phyloP scores from a whole-genome alignment of 345 rosid genomes.

The Gossypium mustelinum region DNA sequence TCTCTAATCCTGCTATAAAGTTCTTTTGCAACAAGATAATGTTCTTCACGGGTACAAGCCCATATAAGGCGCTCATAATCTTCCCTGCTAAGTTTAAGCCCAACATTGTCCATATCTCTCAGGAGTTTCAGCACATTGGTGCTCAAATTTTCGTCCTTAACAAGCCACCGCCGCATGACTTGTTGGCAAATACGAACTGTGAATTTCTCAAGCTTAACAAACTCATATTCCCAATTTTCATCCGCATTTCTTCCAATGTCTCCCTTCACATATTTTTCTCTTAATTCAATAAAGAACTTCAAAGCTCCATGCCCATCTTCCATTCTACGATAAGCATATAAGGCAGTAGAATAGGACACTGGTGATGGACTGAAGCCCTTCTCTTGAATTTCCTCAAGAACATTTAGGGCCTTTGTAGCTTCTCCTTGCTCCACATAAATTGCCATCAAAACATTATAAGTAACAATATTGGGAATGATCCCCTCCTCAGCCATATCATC shows the following conservation, averaged over 20 bases:
- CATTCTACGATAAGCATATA: slow-evolving; percentile 68
- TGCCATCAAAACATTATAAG: slow-evolving; percentile 74
- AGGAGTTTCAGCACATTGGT: slow-evolving; percentile 63
- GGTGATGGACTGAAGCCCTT: slow-evolving; percentile 64
- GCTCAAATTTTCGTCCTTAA: slow-evolving; percentile 43
- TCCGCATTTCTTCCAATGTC: slow-evolving; percentile 40
- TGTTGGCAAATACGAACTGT: slow-evolving; percentile 68
- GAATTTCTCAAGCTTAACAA: slow-evolving; percentile 60
- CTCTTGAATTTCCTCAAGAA: slow-evolving; percentile 54
- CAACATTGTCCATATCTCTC: slow-evolving; percentile 56
- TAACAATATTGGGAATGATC: slow-evolving; percentile 58
- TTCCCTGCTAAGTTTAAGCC: slow-evolving; percentile 46
- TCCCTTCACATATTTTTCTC: slow-evolving; percentile 52
- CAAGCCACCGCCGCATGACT: slow-evolving; percentile 85
- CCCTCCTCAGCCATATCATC: slow-evolving; percentile 64
- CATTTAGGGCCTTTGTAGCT: slow-evolving; percentile 49
- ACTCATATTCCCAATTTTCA: slow-evolving; percentile 61
- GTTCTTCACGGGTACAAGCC: slow-evolving; percentile 89
- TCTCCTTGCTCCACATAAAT: slow-evolving; percentile 56
- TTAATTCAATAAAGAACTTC: slow-evolving; percentile 56
- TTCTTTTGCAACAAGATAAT: slow-evolving; percentile 63
- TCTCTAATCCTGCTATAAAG: slow-evolving; percentile 69
- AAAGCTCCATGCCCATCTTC: slow-evolving; percentile 82
- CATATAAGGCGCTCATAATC: slow-evolving; percentile 82
- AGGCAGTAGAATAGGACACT: slow-evolving; percentile 71